Evolutionary conservation across 441 rosid species (phyloP).

Genomic region (Populus hybrid): DNA sequence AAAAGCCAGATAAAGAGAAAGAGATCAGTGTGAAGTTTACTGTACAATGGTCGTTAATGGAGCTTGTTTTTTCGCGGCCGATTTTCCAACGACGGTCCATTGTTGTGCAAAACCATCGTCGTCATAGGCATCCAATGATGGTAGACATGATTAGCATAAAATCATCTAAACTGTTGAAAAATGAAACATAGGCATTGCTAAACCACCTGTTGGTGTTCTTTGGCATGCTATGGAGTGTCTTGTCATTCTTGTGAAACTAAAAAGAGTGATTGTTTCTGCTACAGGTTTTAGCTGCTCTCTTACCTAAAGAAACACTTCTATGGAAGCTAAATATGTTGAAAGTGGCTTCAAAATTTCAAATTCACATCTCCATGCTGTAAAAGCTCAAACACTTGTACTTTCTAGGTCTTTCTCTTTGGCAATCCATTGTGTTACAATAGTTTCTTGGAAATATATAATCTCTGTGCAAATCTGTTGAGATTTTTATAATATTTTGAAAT

Average conservation of each 20-base stretch:
- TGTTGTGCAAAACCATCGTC: neutral
- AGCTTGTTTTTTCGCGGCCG: neutral
- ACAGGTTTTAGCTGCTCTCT: conserved; percentile 47
- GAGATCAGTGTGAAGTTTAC: neutral
- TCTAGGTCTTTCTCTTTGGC: conserved; percentile 39
- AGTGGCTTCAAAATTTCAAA: conserved; percentile 47
- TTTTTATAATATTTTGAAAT: neutral
- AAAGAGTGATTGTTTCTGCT: conserved; percentile 22
- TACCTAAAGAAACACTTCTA: conserved; percentile 48
- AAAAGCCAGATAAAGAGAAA: neutral
- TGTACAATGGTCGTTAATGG: conserved; percentile 14
- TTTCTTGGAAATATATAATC: neutral
- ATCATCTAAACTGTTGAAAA: neutral
- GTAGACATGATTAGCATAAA: no score
- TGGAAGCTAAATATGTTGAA: conserved; percentile 62
- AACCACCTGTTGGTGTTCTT: neutral
- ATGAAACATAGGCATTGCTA: neutral
- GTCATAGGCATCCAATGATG: neutral
- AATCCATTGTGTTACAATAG: neutral
- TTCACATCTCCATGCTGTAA: conserved; percentile 51
- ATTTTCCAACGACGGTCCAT: conserved; percentile 5
- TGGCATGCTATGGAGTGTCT: neutral
- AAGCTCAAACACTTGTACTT: conserved; percentile 53
- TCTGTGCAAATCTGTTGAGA: no score
- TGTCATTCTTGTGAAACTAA: conserved; percentile 3